Base-by-base conservation (phyloP, 2,329 filamentous ascomycete species). In the Plectosphaerella sp. region DNA sequence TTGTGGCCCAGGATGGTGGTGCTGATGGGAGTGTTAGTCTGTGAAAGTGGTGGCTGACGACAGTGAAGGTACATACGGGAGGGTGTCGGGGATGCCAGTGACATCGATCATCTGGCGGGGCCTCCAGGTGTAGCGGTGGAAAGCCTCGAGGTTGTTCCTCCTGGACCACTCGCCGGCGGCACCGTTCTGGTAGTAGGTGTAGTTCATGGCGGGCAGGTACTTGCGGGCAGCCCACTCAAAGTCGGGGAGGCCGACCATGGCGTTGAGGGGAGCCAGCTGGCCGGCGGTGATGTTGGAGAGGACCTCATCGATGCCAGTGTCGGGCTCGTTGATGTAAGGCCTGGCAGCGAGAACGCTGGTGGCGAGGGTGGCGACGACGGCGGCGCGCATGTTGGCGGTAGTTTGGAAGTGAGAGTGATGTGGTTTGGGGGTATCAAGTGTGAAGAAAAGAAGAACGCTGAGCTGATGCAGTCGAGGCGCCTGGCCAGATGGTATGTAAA, bases 161-260 rank as follows among this genome's bases (percentile, higher is more conserved):
- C 80, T 81, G 1, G 72, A 73, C 72, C 74, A 82, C 64, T 82
- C 79, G 54, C 77, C 79, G 4, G 71, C 77, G 4, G 77, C 78
- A 18, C 77, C 78, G 57, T 78, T 79, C 53, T 77, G 74, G 65
- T 82, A 82, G 64, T 80, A 82, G n/a, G 77, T 78, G 64, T 77
- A 82, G 59, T 76, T 72, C 20, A 64, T 59, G 12, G 58, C 54
- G 52, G 76, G 72, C 58, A 82, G 69, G 57, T 73, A 72, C 49
- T 72, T 70, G 51, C 76, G 67, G 20, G 78, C 78, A 3, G 74
- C 74, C 64, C 70, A 79, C 41, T 82, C 75, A 57, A 81, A 82
- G 65, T 82, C 79, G 1, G 72, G 76, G 7, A 82, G 66, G 15
- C 76, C 77, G 11, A 76, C 62, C 42, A 82, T 71, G 50, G 66